Conservation (phyloP, 73 alveolate species). For the Stentor roeselii region DNA sequence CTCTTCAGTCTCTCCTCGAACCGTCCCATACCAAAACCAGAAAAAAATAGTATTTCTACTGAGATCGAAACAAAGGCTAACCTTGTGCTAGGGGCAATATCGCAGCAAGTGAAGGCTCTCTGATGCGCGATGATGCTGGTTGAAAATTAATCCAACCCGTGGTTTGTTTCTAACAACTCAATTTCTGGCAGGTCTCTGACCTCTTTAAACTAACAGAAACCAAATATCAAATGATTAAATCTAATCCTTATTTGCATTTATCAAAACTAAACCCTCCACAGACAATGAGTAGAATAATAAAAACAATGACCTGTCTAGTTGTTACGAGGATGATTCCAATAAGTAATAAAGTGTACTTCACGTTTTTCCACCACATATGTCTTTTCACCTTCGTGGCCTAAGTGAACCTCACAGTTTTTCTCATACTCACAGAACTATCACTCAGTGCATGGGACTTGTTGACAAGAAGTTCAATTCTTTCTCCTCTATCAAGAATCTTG, state of each 20-base stretch:
- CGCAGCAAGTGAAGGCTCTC: conserved; percentile 92
- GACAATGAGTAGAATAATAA: background rate
- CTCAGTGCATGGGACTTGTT: conserved; percentile 4
- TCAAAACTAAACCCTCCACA: conserved; percentile 4
- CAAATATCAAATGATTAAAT: too few relatives aligned
- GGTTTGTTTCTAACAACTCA: conserved; percentile 68
- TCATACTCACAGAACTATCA: conserved; percentile 23
- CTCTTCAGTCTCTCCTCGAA: too few relatives aligned
- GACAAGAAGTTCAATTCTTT: conserved; percentile 27
- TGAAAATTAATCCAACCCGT: conserved; percentile 85
- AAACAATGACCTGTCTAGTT: background rate
- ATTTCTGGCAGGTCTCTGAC: conserved; percentile 87
- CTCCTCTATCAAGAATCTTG: conserved; percentile 29
- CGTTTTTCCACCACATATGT: conserved; percentile 30
- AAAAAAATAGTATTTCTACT: background rate
- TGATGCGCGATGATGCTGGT: conserved; percentile 95
- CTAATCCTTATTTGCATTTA: too few relatives aligned
- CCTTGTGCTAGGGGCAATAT: conserved; percentile 94
- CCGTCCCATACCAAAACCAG: too few relatives aligned
- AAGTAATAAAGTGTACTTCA: conserved; percentile 12
- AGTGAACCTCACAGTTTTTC: conserved; percentile 3
- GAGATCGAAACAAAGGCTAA: conserved; percentile 26
- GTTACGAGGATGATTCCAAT: conserved; percentile 13
- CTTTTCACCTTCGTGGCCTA: conserved; percentile 29
- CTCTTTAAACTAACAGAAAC: conserved; percentile 43